Evolutionary conservation across 2,329 filamentous ascomycete genomes (phyloP).

Genomic region (Didymella glomerata): DNA sequence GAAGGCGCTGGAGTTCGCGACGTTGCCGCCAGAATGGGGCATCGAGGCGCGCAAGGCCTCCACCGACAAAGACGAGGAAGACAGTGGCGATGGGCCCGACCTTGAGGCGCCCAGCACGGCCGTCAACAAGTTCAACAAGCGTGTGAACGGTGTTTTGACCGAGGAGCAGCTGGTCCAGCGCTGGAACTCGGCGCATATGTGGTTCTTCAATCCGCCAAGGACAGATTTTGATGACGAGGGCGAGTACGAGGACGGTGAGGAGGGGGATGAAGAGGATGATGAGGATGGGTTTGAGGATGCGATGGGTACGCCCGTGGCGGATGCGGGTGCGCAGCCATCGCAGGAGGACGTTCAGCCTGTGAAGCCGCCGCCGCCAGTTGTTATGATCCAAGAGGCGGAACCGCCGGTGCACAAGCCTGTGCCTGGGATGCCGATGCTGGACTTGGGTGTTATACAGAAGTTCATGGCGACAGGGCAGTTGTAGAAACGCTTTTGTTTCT

Average conservation of each 20-base stretch:
- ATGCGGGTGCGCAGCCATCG: slow-evolving; percentile 6
- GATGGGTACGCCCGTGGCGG: slow-evolving; percentile 26
- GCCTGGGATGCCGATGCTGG: slow-evolving; percentile 30
- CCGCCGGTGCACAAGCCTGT: slow-evolving; percentile 23
- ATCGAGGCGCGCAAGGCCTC: slow-evolving; percentile 33
- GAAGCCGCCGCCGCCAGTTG: slow-evolving; percentile 7
- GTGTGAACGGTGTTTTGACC: slow-evolving; percentile 29
- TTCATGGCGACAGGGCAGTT: slow-evolving; percentile 37
- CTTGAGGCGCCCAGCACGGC: slow-evolving; percentile 17
- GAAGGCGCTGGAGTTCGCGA: slow-evolving; percentile 42
- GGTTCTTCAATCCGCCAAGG: slow-evolving; percentile 28
- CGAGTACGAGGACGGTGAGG: slow-evolving; percentile 27
- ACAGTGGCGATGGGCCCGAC: slow-evolving; percentile 23
- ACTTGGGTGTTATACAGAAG: slow-evolving; percentile 35
- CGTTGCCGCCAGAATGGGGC: slow-evolving; percentile 42
- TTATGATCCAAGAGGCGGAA: slow-evolving; percentile 20
- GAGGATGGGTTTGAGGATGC: slow-evolving; percentile 33
- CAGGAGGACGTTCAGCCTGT: slow-evolving; percentile 14
- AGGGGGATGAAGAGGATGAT: slow-evolving; percentile 29
- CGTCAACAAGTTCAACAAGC: slow-evolving; percentile 25
- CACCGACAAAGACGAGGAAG: slow-evolving; percentile 23
- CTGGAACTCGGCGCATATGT: slow-evolving; percentile 34
- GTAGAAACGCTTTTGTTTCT: not conserved
- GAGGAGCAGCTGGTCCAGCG: slow-evolving; percentile 33
- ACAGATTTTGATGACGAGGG: slow-evolving; percentile 15